These are phyloP conservation scores for Phytophthora rubi DNA, from an alignment of 352 stramenopile genomes.

Conservation along the genomic window DNA sequence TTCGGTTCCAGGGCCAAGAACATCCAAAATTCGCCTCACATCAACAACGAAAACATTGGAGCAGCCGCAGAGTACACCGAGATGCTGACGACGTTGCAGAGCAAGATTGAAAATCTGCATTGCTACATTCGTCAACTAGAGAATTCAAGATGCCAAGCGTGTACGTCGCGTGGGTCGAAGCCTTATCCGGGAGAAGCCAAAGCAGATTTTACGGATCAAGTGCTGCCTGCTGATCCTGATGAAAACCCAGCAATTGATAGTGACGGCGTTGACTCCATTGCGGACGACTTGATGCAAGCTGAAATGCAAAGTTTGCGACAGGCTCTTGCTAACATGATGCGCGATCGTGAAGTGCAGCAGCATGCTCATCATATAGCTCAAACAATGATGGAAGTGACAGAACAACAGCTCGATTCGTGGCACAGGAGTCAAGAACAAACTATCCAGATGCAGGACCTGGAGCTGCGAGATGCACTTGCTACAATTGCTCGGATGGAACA, in stretches of 20 bases:
- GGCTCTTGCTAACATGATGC: conserved; percentile 48
- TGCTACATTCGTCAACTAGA: conserved; percentile 66
- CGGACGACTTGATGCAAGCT: conserved; percentile 51
- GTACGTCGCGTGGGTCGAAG: conserved; percentile 9
- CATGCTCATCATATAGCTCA: conserved; percentile 30
- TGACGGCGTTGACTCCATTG: conserved; percentile 19
- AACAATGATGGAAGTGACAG: conserved; percentile 29
- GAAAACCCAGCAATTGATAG: conserved; percentile 3
- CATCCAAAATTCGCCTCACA: conserved; percentile 70
- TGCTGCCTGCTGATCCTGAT: neutral
- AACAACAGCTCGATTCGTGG: conserved; percentile 31
- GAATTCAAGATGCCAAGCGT: conserved; percentile 22
- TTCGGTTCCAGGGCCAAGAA: conserved; percentile 91
- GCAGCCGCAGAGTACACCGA: conserved; percentile 27
- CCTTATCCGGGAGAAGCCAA: neutral
- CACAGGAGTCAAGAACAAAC: conserved; percentile 38
- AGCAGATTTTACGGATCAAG: neutral
- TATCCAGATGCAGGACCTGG: conserved; percentile 41
- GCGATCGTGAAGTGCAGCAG: conserved; percentile 42
- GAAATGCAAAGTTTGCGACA: conserved; percentile 56
- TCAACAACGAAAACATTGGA: conserved; percentile 67
- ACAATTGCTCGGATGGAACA: conserved; percentile 34
- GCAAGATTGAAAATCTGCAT: conserved; percentile 67
- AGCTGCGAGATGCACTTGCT: conserved; percentile 33
- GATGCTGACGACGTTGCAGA: conserved; percentile 55